A percentile compares a stretch with the other conserved stretches of the same genome.
Evolutionary conservation across 371 early-diverging fungal species (phyloP).

Genomic region (Mortierella sp.): DNA sequence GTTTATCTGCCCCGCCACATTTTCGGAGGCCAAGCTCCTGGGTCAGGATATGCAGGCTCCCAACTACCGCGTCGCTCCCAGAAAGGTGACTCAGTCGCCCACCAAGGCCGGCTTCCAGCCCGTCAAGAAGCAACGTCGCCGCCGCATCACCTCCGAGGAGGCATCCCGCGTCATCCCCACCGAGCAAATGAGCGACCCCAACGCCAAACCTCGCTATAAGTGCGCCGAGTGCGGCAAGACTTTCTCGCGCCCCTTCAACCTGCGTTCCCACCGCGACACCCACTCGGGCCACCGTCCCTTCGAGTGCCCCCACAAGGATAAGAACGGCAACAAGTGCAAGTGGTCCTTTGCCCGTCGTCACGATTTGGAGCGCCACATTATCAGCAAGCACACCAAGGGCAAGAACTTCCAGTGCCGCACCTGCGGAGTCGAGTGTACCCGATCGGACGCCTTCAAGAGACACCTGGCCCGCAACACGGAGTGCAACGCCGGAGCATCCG

Average conservation of each 20-base stretch:
- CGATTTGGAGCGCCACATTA: conserved; percentile 76
- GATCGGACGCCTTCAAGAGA: conserved; percentile 48
- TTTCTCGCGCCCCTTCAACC: conserved; percentile 50
- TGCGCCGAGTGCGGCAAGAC: conserved; percentile 49
- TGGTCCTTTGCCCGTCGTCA: conserved; percentile 79
- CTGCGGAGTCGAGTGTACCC: conserved; percentile 58
- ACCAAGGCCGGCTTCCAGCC: conserved; percentile 54
- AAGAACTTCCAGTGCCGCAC: conserved; percentile 59
- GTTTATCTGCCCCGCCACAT: not conserved
- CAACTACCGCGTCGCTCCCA: conserved; percentile 28
- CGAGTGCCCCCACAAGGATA: conserved; percentile 58
- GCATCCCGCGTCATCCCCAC: conserved; percentile 40
- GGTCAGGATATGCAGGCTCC: conserved; percentile 35
- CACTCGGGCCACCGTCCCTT: conserved; percentile 72
- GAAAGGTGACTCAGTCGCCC: conserved; percentile 45
- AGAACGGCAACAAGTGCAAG: conserved; percentile 55
- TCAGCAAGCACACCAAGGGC: conserved; percentile 59
- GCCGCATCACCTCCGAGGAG: conserved; percentile 53
- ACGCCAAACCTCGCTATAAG: conserved; percentile 41
- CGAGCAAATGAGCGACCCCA: conserved; percentile 29
- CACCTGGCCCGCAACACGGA: conserved; percentile 33
- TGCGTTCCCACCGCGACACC: conserved; percentile 69
- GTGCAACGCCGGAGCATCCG: conserved; percentile 19
- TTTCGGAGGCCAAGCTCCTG: conserved; percentile 25
- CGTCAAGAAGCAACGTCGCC: conserved; percentile 37